These are phyloP conservation scores for Serendipita indica DNA, from an alignment of 768 basidiomycete genomes.

Conservation along the genomic window DNA sequence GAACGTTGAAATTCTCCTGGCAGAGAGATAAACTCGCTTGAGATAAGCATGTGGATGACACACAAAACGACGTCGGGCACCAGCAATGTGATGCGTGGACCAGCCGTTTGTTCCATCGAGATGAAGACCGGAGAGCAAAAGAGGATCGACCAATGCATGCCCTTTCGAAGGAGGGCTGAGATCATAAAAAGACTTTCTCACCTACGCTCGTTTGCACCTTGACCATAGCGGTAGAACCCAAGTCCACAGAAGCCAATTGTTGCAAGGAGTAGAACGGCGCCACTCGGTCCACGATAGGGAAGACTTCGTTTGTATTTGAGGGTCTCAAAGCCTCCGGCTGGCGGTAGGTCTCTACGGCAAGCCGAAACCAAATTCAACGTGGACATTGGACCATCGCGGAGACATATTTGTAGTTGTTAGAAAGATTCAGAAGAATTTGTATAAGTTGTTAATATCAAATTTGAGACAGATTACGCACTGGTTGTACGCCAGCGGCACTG, in stretches of 20 bases:
- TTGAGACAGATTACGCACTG: neutral
- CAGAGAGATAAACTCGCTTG: no score
- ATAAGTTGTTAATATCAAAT: neutral
- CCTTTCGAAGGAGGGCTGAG: no score
- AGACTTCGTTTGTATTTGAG: slow-evolving; percentile 94
- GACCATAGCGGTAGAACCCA: slow-evolving; percentile 84
- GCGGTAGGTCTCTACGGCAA: slow-evolving; percentile 80
- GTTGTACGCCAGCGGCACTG: slow-evolving; percentile 9
- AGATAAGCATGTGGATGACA: no score
- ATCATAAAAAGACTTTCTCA: slow-evolving; percentile 30
- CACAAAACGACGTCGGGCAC: no score
- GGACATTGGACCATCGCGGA: neutral
- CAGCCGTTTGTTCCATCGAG: no score
- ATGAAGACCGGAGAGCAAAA: no score
- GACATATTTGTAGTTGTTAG: no score
- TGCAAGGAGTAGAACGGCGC: slow-evolving; percentile 70
- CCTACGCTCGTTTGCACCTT: slow-evolving; percentile 88
- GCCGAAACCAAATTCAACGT: neutral
- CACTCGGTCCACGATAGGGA: slow-evolving; percentile 75
- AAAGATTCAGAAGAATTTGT: neutral
- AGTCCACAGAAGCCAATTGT: slow-evolving; percentile 73
- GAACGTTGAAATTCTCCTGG: no score
- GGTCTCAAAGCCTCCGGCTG: slow-evolving; percentile 79
- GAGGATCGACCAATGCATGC: no score
- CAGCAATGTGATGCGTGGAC: no score